These are phyloP conservation scores for Cucumis cinereus DNA, from an alignment of 306 rosid genomes.

Conservation along the genomic window DNA sequence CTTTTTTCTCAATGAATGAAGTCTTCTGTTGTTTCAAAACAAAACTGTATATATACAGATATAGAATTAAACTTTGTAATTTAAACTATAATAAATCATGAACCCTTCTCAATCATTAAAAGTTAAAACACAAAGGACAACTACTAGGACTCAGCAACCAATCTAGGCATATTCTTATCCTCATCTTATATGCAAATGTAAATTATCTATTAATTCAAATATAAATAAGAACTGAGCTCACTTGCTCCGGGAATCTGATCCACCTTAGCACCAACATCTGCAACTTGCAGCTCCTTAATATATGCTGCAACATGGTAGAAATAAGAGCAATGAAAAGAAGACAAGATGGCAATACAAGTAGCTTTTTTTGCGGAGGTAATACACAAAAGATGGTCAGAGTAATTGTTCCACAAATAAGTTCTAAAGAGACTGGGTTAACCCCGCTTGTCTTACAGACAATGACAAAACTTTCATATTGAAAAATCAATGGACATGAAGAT, in stretches of 20 bases:
- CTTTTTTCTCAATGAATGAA: no score
- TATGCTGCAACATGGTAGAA: conserved; percentile 38
- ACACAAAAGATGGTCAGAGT: background rate
- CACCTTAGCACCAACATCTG: conserved; percentile 44
- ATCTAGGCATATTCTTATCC: background rate
- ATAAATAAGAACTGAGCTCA: conserved; percentile 27
- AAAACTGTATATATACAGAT: no score
- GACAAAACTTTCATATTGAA: background rate
- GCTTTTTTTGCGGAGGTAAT: background rate
- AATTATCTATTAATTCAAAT: background rate
- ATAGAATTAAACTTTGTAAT: background rate
- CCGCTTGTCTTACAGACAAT: background rate
- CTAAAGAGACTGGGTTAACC: background rate
- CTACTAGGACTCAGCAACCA: background rate
- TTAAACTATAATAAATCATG: background rate
- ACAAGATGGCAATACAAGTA: background rate
- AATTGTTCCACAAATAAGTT: background rate
- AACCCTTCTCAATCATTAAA: background rate
- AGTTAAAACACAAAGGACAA: background rate
- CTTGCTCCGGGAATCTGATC: conserved; percentile 76
- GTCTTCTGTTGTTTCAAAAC: no score
- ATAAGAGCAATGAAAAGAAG: conserved; percentile 14
- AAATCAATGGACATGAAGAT: background rate
- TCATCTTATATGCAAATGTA: background rate
- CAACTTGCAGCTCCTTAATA: conserved; percentile 59